Conservation (phyloP, 129 eudicot genomes). For the Apium graveolens region DNA sequence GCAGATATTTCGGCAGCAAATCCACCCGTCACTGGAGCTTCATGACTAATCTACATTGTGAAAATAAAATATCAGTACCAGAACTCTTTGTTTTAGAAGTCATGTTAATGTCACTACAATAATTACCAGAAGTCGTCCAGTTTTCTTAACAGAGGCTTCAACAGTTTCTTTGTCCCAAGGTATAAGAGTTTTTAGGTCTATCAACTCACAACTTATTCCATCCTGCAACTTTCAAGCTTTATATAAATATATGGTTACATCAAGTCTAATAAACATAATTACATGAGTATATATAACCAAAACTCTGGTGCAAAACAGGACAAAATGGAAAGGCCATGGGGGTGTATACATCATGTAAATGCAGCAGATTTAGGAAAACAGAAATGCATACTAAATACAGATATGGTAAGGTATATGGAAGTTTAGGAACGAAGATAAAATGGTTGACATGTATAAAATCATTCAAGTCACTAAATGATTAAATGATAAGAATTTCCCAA, state of each 20-base stretch:
- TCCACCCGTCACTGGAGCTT: constrained; percentile 97
- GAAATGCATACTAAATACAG: neutral
- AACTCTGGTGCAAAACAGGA: neutral
- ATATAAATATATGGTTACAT: neutral
- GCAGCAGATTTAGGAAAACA: neutral
- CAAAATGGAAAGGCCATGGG: neutral
- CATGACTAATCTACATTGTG: constrained; percentile 74
- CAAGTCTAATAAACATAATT: neutral
- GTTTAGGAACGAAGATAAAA: neutral
- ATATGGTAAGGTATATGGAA: neutral
- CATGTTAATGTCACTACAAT: neutral
- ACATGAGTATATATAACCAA: neutral
- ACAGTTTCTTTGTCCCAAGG: constrained; percentile 99
- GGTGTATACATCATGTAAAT: neutral
- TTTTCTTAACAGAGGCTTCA: constrained; percentile 85
- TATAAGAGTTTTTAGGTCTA: constrained; percentile 77
- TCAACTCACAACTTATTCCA: constrained; percentile 91
- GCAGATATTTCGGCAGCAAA: constrained; percentile 98
- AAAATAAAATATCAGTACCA: constrained; percentile 14
- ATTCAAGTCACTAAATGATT: no score
- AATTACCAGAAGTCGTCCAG: constrained; percentile 85
- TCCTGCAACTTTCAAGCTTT: constrained; percentile 46
- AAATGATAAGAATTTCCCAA: no score
- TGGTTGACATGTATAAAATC: no score
- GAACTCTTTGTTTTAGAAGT: constrained; percentile 6